These are phyloP conservation scores for Sporisorium iseilematis-ciliati DNA, from an alignment of 1,284 basidiomycete species.

Conservation along the genomic window DNA sequence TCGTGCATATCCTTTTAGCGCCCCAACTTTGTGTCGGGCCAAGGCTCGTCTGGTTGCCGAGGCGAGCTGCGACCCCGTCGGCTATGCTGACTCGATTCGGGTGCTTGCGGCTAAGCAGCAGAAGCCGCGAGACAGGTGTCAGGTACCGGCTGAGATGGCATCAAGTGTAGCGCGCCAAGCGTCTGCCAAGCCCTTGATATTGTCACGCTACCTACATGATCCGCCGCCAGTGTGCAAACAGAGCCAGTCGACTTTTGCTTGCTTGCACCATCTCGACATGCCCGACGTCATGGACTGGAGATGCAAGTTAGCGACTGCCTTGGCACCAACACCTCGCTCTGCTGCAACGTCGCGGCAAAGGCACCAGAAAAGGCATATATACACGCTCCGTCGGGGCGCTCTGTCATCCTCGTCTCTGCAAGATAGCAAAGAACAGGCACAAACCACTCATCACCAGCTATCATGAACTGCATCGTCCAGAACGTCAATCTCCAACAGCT, in stretches of 20 bases:
- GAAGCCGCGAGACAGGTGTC: background rate
- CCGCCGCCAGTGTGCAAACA: background rate
- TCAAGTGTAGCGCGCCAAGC: background rate
- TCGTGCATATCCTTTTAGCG: background rate
- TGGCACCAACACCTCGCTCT: background rate
- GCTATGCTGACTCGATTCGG: background rate
- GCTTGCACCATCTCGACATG: no score
- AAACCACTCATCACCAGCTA: background rate
- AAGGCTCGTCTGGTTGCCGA: background rate
- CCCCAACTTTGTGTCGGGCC: background rate
- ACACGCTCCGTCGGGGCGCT: background rate
- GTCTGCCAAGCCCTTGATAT: background rate
- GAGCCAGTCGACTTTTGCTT: background rate
- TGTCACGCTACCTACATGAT: background rate
- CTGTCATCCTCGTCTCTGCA: background rate
- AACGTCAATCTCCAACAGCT: background rate
- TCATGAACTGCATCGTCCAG: constrained; percentile 7
- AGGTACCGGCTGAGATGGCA: background rate
- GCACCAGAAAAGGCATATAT: background rate
- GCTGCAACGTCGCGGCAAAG: background rate
- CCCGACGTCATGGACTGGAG: no score
- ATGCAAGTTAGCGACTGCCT: background rate
- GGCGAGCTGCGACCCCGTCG: background rate
- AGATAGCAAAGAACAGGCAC: background rate
- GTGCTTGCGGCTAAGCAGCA: background rate